Percentiles rank a stretch among this genome's conserved stretches.
Conservation (phyloP, 331 rosid genomes). For the Malus hybrid region DNA sequence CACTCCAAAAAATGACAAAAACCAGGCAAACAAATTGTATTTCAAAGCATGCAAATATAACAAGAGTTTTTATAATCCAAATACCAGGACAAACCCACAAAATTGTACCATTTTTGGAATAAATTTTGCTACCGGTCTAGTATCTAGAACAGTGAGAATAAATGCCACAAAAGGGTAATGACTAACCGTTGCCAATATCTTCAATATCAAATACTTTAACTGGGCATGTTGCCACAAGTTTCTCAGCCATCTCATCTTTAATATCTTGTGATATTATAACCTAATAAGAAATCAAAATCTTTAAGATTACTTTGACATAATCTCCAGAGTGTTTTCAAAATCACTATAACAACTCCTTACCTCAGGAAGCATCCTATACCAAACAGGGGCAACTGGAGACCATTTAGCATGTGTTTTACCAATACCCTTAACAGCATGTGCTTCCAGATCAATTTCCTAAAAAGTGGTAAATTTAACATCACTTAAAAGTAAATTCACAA, state of each 20-base stretch:
- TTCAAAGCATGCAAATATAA: background rate
- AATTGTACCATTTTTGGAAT: background rate
- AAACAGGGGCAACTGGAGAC: conserved; percentile 94
- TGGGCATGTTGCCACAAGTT: conserved; percentile 63
- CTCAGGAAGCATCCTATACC: conserved; percentile 99
- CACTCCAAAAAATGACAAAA: conserved; percentile 1
- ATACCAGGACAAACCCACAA: conserved; percentile 8
- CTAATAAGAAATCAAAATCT: conserved; percentile 24
- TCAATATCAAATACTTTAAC: conserved; percentile 82
- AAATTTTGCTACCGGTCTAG: conserved; percentile 1
- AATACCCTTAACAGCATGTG: conserved; percentile 89
- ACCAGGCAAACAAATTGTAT: background rate
- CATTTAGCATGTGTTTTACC: conserved; percentile 96
- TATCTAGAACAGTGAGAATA: conserved; percentile 5
- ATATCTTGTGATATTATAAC: conserved; percentile 61
- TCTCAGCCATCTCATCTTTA: conserved; percentile 58
- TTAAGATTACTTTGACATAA: background rate
- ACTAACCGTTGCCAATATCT: conserved; percentile 75
- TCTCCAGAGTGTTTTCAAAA: background rate
- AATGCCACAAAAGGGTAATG: background rate
- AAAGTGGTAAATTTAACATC: background rate
- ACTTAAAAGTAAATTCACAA: background rate
- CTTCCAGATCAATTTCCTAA: conserved; percentile 96
- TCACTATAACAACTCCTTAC: conserved; percentile 21
- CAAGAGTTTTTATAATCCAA: background rate